These are phyloP conservation scores for Graphilbum ipis-grandicollis DNA, from an alignment of 2,329 filamentous ascomycete species.

Conservation along the genomic window DNA sequence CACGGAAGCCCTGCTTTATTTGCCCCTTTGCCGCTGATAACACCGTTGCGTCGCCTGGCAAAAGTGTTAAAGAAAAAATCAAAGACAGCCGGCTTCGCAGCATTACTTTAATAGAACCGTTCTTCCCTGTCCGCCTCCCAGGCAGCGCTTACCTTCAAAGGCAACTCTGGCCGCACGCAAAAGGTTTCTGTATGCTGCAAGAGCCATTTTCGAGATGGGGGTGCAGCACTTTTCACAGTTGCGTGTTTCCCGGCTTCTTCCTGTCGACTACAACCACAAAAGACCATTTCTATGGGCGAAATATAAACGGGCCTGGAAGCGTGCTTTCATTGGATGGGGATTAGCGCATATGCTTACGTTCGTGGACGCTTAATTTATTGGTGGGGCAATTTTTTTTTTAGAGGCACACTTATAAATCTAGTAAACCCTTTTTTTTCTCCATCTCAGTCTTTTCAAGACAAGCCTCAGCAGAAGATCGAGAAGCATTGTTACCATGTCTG, in stretches of 20 bases:
- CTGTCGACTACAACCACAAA: too few species aligned
- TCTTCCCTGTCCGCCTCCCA: neutral
- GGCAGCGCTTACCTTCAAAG: slow-evolving; percentile 50
- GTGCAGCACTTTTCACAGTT: too few species aligned
- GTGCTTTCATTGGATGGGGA: too few species aligned
- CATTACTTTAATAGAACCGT: too few species aligned
- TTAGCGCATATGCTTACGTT: too few species aligned
- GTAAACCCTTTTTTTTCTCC: neutral
- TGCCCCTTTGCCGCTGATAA: slow-evolving; percentile 54
- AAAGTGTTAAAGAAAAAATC: slow-evolving; percentile 1
- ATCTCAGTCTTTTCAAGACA: neutral
- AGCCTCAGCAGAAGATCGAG: too few species aligned
- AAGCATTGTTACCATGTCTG: slow-evolving; percentile 36
- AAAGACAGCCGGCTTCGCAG: neutral
- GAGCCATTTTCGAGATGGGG: slow-evolving; percentile 31
- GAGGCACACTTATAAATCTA: neutral
- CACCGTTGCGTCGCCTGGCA: slow-evolving; percentile 20
- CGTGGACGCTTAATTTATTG: too few species aligned
- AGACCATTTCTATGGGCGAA: too few species aligned
- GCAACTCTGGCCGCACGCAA: slow-evolving; percentile 67
- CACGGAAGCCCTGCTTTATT: slow-evolving; percentile 58
- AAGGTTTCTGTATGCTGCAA: slow-evolving; percentile 64
- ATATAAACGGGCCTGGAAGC: too few species aligned
- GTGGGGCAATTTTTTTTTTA: neutral
- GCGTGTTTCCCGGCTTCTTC: too few species aligned